Evolutionary conservation across 352 stramenopile species (phyloP), one percentile per base, ranked within the genome.

Genomic region (Aphanomyces invadans): DNA sequence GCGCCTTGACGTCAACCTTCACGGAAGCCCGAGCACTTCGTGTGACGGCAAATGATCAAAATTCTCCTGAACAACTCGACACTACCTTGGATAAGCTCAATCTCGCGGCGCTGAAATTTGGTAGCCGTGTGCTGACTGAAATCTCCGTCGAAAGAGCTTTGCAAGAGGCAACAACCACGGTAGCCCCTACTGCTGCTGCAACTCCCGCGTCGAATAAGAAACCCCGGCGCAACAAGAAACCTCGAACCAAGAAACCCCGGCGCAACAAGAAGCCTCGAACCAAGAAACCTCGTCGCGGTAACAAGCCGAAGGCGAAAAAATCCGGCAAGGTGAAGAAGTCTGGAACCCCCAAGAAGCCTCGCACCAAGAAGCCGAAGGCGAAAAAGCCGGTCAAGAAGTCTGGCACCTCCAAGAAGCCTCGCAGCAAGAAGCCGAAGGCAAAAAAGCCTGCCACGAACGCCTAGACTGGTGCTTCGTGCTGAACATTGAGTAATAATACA

Each of bases 1-100:
- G 49, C 25, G 49, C 49, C 49, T 28, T 54, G 17, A 29, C 46
- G 46, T 54, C 46, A 54, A 54, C 17, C 46, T 57, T 57, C 49
- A 38, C 49, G 11, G 49, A 33, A n/a, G 49, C 21, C 4, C 4
- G 49, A 15, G 49, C 49, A 15, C 49, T 57, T 38, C 49, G 49
- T 15, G 49, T 15, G 12, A 23, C 7, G 36, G 15, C 36, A 15
- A 15, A 42, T 15, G 36, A 42, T 7, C 36, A 42, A 15, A 42
- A 7, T 15, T 15, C 36, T 7, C 36, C 15, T 15, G 36, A 42
- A 7, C 36, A 7, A 42, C 36, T 42, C 7, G 36, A 42, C 15
- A 42, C 36, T 15, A 42, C 36, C 36, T 15, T 42, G 7, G 36
- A 7, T 15, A 42, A 42, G 15, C 36, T 42, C 36, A 42, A 42